These are phyloP conservation scores for Phytophthora pini DNA, from an alignment of 352 stramenopile species.

Conservation along the genomic window DNA sequence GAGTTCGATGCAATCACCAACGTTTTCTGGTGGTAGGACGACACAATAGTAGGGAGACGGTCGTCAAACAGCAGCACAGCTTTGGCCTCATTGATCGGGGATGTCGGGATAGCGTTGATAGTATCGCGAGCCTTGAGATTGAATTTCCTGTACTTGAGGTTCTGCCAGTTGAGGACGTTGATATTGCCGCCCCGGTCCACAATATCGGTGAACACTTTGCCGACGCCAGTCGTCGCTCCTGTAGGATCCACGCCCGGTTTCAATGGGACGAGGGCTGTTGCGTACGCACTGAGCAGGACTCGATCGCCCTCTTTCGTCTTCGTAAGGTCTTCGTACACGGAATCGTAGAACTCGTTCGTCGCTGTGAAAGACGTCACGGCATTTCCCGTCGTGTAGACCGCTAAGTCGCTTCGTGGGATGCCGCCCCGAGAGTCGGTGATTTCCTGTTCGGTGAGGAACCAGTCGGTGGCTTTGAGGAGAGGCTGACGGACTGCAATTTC, in stretches of 20 bases:
- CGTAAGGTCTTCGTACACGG: conserved; percentile 50
- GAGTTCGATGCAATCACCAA: conserved; percentile 30
- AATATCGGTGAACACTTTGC: conserved; percentile 39
- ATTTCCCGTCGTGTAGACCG: conserved; percentile 46
- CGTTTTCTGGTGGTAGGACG: conserved; percentile 66
- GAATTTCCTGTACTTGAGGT: conserved; percentile 46
- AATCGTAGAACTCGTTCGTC: conserved; percentile 56
- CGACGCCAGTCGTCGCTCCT: conserved; percentile 37
- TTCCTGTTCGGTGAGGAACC: conserved; percentile 65
- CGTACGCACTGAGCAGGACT: conserved; percentile 55
- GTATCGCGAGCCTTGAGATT: conserved; percentile 51
- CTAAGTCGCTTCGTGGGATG: conserved; percentile 42
- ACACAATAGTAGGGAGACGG: conserved; percentile 39
- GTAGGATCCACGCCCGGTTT: conserved; percentile 37
- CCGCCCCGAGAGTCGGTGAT: conserved; percentile 52
- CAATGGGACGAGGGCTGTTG: conserved; percentile 50
- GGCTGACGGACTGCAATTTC: conserved; percentile 44
- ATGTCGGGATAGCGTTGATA: conserved; percentile 43
- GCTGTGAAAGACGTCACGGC: conserved; percentile 47
- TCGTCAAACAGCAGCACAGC: conserved; percentile 61
- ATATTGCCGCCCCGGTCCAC: conserved; percentile 48
- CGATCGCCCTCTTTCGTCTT: conserved; percentile 29
- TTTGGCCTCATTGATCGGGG: conserved; percentile 26
- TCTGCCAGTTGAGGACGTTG: conserved; percentile 62
- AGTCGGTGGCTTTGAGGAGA: conserved; percentile 45